phyloP scores from a whole-genome alignment of 2,329 filamentous ascomycete genomes.

The Aspergillus persii region DNA sequence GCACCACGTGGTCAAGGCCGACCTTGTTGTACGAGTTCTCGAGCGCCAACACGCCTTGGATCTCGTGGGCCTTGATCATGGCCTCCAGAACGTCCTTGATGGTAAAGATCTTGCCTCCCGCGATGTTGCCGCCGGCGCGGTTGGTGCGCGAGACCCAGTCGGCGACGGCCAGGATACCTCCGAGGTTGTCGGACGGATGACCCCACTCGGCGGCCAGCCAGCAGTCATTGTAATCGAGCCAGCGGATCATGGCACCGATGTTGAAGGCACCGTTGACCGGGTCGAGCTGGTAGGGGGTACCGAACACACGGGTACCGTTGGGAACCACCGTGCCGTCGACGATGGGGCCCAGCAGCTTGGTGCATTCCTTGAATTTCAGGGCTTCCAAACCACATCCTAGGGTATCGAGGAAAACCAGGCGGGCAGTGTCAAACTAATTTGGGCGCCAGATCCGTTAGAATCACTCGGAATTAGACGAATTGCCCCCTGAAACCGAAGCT shows the following conservation, averaged over 20 bases:
- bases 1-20: slow-evolving; percentile 92
- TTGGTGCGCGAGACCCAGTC: slow-evolving; percentile 98
- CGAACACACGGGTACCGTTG: slow-evolving; percentile 86
- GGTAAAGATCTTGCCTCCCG: slow-evolving; percentile 75
- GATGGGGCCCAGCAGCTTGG: slow-evolving; percentile 87
- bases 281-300: slow-evolving; percentile 90
- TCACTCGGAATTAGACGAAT: background rate
- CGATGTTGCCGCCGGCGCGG: slow-evolving; percentile 73
- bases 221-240: slow-evolving; percentile 99
- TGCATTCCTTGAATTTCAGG: slow-evolving; percentile 91
- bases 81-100: slow-evolving; percentile 88
- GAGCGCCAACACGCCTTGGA: slow-evolving; percentile 93
- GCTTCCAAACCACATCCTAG: slow-evolving; percentile 95
- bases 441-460: background rate
- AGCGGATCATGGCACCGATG: slow-evolving; percentile 97
- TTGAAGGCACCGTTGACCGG: slow-evolving; percentile 97
- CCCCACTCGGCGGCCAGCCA: slow-evolving; percentile 99
- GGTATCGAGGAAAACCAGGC: slow-evolving; percentile 95
- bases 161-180: slow-evolving; percentile 91
- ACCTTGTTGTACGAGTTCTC: slow-evolving; percentile 99
- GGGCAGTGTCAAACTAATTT: slow-evolving; percentile 76
- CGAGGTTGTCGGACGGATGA: slow-evolving; percentile 96
- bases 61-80: slow-evolving; percentile 99
- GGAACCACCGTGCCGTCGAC: slow-evolving; percentile 89
- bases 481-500: background rate